phyloP scores from a whole-genome alignment of 2,329 filamentous ascomycete species.

The Macrophomina pseudophaseolina region DNA sequence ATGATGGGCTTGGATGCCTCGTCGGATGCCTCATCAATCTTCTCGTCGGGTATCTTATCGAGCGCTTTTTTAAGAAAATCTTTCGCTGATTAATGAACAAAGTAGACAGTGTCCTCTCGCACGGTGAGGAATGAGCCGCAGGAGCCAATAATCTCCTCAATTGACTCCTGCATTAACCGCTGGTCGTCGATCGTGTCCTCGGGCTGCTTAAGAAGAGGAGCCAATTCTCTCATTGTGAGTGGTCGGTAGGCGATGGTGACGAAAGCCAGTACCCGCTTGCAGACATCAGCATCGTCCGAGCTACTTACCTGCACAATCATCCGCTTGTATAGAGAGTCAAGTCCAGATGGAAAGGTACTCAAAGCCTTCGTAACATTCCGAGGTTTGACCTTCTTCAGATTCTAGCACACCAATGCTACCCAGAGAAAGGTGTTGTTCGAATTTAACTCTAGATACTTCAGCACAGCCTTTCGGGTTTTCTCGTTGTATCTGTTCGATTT shows the following conservation, averaged over 20 bases:
- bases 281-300: not conserved
- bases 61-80: slow-evolving; percentile 51
- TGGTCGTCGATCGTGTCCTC: not conserved
- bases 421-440: slow-evolving; percentile 52
- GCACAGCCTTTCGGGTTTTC: slow-evolving; percentile 19
- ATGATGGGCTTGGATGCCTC: too few species aligned
- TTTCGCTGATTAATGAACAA: slow-evolving; percentile 53
- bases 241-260: not conserved
- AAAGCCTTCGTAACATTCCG: not conserved
- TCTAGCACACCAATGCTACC: slow-evolving; percentile 49
- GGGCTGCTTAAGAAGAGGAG: not conserved
- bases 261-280: not conserved
- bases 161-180: slow-evolving; percentile 33
- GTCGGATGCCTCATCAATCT: slow-evolving; percentile 7
- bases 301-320: slow-evolving; percentile 41
- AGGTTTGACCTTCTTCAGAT: slow-evolving; percentile 33
- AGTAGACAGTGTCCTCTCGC: slow-evolving; percentile 37
- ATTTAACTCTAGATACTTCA: slow-evolving; percentile 37
- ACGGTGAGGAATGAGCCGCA: slow-evolving; percentile 51
- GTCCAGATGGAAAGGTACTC: slow-evolving; percentile 40
- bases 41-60: slow-evolving; percentile 6
- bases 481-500: slow-evolving; percentile 31
- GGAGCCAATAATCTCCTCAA: slow-evolving; percentile 41
- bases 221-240: not conserved
- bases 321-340: slow-evolving; percentile 45